Evolutionary conservation across 75 land plant species (phyloP).

Genomic region (Cryptomeria japonica): DNA sequence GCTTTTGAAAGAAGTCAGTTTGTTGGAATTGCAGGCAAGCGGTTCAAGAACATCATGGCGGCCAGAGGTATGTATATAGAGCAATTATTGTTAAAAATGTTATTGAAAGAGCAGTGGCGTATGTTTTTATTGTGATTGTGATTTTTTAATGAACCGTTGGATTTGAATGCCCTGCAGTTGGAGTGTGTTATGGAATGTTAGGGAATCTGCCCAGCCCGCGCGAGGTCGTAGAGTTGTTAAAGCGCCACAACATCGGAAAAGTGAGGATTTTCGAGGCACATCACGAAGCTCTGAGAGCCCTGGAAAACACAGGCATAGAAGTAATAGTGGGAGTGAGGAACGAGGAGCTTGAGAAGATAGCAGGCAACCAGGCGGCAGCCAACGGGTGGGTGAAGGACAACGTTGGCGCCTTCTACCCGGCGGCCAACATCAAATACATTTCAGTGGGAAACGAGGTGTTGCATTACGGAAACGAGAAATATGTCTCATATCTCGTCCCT

Average conservation of each 20-base stretch:
- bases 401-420: slow-evolving; percentile 40
- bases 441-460: slow-evolving; percentile 57
- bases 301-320: not conserved
- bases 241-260: not conserved
- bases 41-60: too few relatives aligned
- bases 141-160: too few relatives aligned
- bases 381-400: slow-evolving; percentile 45
- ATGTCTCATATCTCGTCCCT: slow-evolving; percentile 22
- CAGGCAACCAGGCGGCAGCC: slow-evolving; percentile 34
- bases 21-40: too few relatives aligned
- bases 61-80: too few relatives aligned
- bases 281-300: slow-evolving; percentile 2
- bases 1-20: too few relatives aligned
- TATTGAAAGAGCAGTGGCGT: too few relatives aligned
- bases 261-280: not conserved
- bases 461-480: slow-evolving; percentile 17
- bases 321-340: not conserved
- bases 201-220: not conserved
- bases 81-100: too few relatives aligned
- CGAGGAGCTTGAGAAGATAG: slow-evolving; percentile 15
- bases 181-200: not conserved
- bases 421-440: slow-evolving; percentile 12
- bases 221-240: not conserved
- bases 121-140: too few relatives aligned
- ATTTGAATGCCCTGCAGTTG: too few relatives aligned